Evolutionary conservation across 2,329 filamentous ascomycete genomes (phyloP).

Genomic region (Pestalotiopsis sp.): DNA sequence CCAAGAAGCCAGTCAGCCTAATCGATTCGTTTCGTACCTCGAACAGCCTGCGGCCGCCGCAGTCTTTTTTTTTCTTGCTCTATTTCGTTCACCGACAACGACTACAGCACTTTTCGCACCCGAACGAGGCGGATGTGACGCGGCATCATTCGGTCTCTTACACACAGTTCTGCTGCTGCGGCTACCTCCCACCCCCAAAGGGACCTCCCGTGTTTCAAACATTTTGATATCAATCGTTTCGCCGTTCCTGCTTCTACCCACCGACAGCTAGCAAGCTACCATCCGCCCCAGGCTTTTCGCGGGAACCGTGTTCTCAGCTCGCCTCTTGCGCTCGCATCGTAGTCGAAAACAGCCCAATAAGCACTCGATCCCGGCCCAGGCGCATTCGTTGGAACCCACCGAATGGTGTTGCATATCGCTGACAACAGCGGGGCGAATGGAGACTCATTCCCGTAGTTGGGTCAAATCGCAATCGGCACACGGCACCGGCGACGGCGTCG

Average conservation of each 20-base stretch:
- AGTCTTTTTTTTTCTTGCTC: background rate
- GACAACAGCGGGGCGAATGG: slow-evolving; percentile 11
- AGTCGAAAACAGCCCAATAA: background rate
- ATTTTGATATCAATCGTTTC: background rate
- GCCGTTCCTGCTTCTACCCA: background rate
- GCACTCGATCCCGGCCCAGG: background rate
- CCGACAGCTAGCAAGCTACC: background rate
- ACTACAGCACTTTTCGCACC: background rate
- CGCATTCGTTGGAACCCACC: slow-evolving; percentile 1
- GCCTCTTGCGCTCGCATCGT: background rate
- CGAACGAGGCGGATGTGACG: background rate
- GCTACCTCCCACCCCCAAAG: background rate
- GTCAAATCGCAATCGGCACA: slow-evolving; percentile 10
- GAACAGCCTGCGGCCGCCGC: background rate
- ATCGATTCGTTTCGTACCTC: background rate
- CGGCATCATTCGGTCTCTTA: background rate
- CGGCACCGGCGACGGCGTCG: slow-evolving; percentile 2
- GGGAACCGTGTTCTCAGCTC: background rate
- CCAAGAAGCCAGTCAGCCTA: slow-evolving; percentile 4
- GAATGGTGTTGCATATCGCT: slow-evolving; percentile 1
- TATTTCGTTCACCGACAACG: slow-evolving; percentile 5
- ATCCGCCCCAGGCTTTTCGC: background rate
- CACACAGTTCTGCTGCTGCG: background rate
- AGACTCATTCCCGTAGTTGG: slow-evolving; percentile 1
- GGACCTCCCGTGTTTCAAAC: background rate